Conservation (phyloP, 495 filamentous ascomycete genomes). For the Penicillium psychrofluorescens region DNA sequence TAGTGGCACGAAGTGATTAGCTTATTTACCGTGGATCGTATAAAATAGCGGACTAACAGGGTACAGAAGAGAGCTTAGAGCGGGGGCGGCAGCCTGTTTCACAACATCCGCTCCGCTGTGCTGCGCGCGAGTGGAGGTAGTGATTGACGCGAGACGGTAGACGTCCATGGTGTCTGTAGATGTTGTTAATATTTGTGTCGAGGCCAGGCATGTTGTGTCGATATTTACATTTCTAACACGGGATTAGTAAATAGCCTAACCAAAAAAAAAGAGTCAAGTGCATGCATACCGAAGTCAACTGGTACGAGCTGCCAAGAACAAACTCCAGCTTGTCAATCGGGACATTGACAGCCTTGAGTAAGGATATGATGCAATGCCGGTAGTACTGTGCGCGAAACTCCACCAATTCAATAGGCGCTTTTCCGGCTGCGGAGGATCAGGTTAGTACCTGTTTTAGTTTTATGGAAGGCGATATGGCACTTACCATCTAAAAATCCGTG, state of each 20-base stretch:
- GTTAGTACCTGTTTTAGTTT: too few relatives aligned
- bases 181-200: too few relatives aligned
- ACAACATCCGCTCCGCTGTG: constrained; percentile 90
- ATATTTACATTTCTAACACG: constrained; percentile 16
- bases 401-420: constrained; percentile 86
- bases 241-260: constrained; percentile 42
- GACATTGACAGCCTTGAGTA: constrained; percentile 65
- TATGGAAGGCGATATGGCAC: constrained; percentile 22
- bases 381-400: constrained; percentile 70
- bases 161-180: neutral
- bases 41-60: constrained; percentile 7
- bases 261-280: constrained; percentile 31
- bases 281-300: constrained; percentile 37
- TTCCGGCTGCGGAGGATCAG: constrained; percentile 16
- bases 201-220: too few relatives aligned
- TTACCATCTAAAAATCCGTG: constrained; percentile 38
- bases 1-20: too few relatives aligned
- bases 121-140: constrained; percentile 51
- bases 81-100: constrained; percentile 73
- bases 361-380: constrained; percentile 51
- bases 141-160: neutral
- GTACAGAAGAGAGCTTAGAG: constrained; percentile 76
- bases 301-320: constrained; percentile 79
- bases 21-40: too few relatives aligned
- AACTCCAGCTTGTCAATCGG: constrained; percentile 73